These are phyloP conservation scores for Saccharum officinarum DNA, from an alignment of 176 grass and related monocot genomes.

Conservation along the genomic window DNA sequence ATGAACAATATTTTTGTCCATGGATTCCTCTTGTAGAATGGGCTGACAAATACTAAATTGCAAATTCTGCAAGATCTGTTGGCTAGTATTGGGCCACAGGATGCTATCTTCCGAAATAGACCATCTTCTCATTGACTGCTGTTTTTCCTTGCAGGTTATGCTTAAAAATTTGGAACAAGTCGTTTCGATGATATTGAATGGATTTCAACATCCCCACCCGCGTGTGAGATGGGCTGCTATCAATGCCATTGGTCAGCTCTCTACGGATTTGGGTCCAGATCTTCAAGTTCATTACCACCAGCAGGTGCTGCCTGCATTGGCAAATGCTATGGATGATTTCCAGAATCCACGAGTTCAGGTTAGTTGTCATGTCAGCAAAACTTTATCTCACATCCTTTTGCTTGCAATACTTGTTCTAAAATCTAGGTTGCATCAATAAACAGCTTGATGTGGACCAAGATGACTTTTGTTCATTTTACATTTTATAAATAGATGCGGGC, in stretches of 20 bases:
- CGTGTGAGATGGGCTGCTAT: slow-evolving; percentile 98
- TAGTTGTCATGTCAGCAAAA: slow-evolving; percentile 35
- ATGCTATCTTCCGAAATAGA: not conserved
- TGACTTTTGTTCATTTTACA: not conserved
- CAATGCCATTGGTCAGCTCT: slow-evolving; percentile 95
- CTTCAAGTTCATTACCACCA: slow-evolving; percentile 94
- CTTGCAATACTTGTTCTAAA: not conserved
- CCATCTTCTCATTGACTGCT: slow-evolving; percentile 24
- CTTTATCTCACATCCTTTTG: not conserved
- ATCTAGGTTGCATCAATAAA: not conserved
- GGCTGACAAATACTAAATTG: not conserved
- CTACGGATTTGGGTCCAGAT: slow-evolving; percentile 93
- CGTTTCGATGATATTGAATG: slow-evolving; percentile 82
- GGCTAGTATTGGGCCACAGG: not conserved
- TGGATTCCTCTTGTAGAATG: not conserved
- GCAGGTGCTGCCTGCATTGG: slow-evolving; percentile 87
- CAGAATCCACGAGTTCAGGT: slow-evolving; percentile 96
- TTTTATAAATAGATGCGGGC: not conserved
- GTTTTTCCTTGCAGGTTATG: slow-evolving; percentile 71
- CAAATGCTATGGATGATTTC: slow-evolving; percentile 93
- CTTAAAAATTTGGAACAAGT: slow-evolving; percentile 96
- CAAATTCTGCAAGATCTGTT: not conserved
- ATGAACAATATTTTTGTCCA: not conserved
- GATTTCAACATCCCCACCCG: slow-evolving; percentile 81
- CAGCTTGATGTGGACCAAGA: not conserved